Evolutionary conservation across 257 asterid species (phyloP).

Genomic region (Nicotiana attenuata): DNA sequence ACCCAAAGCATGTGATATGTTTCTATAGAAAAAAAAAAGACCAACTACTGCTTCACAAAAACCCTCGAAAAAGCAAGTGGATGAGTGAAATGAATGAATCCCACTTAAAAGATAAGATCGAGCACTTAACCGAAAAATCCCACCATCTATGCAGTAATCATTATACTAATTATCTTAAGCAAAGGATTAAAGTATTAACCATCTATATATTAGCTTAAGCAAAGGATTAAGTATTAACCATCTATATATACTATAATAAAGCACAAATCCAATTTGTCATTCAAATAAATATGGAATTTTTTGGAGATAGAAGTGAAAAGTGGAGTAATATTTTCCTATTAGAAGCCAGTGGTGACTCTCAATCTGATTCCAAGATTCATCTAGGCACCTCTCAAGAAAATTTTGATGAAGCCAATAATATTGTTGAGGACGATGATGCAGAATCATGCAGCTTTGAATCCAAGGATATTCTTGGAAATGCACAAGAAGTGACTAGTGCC

Average conservation of each 20-base stretch:
- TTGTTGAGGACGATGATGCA: slow-evolving; percentile 17
- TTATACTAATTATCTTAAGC: not conserved
- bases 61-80: not conserved
- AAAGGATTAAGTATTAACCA: not conserved
- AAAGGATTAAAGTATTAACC: not conserved
- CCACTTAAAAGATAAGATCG: not conserved
- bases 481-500: not conserved
- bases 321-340: not conserved
- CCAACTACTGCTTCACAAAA: not conserved
- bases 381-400: slow-evolving; percentile 1
- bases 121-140: not conserved
- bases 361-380: not conserved
- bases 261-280: not conserved
- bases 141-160: slow-evolving; percentile 5
- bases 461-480: not conserved
- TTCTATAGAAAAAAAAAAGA: not conserved
- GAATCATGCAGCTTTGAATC: slow-evolving; percentile 19
- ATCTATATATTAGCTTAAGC: not conserved
- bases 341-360: slow-evolving; percentile 23
- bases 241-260: not conserved
- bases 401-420: not conserved
- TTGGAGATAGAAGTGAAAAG: not conserved
- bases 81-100: not conserved
- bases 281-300: slow-evolving; percentile 11
- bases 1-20: not conserved